Evolutionary conservation across 768 basidiomycete species (phyloP), one percentile per base, ranked within the genome.

Genomic region (Mycena crocata): DNA sequence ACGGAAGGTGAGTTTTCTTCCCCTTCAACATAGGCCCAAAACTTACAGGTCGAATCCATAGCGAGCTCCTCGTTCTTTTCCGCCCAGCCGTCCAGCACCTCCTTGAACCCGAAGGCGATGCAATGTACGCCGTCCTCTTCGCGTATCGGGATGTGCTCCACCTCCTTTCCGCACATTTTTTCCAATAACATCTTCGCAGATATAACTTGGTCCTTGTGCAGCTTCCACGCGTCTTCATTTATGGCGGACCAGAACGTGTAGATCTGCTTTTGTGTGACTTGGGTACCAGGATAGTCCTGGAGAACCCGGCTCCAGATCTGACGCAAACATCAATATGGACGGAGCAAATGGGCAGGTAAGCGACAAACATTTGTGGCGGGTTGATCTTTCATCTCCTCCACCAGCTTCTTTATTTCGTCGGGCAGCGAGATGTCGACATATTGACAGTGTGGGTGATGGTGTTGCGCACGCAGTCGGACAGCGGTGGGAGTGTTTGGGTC

Each of bases 281-380:
- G 34, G 5, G 46, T 59, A 8, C 1, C 10, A 2, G 57, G 57
- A 39, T 59, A 9, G 2, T 59, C 34, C 19, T 32, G 21, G 13
- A 59, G 44, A 48, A 59, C 35, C 12, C 32, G 45, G 7, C 23
- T 30, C 46, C 46, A 59, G 32, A 59, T 59, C 46, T 59, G 31
- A 1, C 2, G 30, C 23, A 19, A 7, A 49, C 19, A 37, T 30
- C 6, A 0, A 21, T 15, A 31, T 35, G 30, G 14, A 21, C 30
- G 19, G 1, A 44, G 9, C 28, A 3, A 32, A 23, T 0, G 0
- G 28, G 10, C 14, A 26, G 31, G 14, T 9, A 26, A 32, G 6
- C 5, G 2, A n/a, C 52, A 14, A 39, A 55, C 52, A 26, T 26
- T 40, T 21, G 55, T 23, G 7, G 55, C 55, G 3, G 55, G 35